Base-by-base conservation (phyloP, 2,329 filamentous ascomycete species). In the Metarhizium humberi region DNA sequence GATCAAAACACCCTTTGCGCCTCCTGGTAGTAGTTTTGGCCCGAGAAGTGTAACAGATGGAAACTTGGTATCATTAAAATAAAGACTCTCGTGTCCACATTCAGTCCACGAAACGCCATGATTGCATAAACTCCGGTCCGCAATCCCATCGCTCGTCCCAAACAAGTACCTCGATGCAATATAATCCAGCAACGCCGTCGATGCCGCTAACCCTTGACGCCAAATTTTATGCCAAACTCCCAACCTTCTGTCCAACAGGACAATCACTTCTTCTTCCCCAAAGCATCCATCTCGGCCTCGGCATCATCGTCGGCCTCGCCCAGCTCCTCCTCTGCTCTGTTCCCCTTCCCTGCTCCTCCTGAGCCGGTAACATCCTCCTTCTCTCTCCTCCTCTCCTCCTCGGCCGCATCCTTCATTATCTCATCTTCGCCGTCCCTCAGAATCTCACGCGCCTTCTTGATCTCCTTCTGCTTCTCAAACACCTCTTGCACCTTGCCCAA, bases 401-500 rank as follows among this genome's bases (percentile, higher is more conserved):
- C 73, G 6, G 73, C 74, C 6, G 75, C 75, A 34, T 78, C 78
- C 68, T 78, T 79, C 66, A 78, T 76, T 51, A 85, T 77, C 57
- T 79, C 78, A 48, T 82, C 69, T 57, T 85, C 85, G 66, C 86
- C 84, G 61, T 86, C 85, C 52, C 82, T 82, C 61, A 92, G 82
- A 53, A 84, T 82, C 74, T 92, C 91, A 59, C 91, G 78, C 53
- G 89, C 87, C 65, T 87, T 83, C 69, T 94, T 94, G 59, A 97
- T 84, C 67, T 91, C 85, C 67, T 86, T 86, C 63, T 95, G 90
- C 78, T 92, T 92, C 71, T 90, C 87, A 61, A 96, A 81, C 66
- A 95, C 83, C 74, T 96, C 91, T 68, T 90, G 85, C 54, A 97
- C 91, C 65, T 92, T 85, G 51, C 94, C 94, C 47, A 97, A 77